These are phyloP conservation scores for Protomyces inouyei DNA, from an alignment of 1,139 yeast genomes.

Conservation along the genomic window DNA sequence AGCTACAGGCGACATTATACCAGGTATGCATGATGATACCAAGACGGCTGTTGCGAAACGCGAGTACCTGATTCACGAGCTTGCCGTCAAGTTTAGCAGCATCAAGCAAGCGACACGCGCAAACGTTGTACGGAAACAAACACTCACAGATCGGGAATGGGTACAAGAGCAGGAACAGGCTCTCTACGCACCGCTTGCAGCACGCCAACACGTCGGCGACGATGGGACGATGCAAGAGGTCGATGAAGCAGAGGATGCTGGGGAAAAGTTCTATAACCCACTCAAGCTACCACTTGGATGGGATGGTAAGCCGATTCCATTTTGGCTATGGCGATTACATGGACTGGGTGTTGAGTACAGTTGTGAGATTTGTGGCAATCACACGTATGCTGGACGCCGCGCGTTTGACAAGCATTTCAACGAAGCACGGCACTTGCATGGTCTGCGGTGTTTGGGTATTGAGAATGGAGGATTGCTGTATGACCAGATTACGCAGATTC, in stretches of 20 bases:
- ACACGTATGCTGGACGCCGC: conserved; percentile 65
- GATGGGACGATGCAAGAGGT: conserved; percentile 29
- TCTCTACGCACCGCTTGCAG: conserved; percentile 24
- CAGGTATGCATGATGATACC: not conserved
- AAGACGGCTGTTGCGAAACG: conserved; percentile 32
- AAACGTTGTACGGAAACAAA: conserved; percentile 61
- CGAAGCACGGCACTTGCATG: conserved; percentile 64
- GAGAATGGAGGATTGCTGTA: conserved; percentile 47
- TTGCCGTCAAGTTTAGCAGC: conserved; percentile 43
- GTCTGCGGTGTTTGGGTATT: conserved; percentile 71
- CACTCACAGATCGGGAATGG: conserved; percentile 70
- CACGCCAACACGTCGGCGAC: conserved; percentile 9
- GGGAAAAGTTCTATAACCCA: conserved; percentile 41
- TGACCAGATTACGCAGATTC: conserved; percentile 60
- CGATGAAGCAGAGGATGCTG: conserved; percentile 34
- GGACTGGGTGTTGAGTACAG: conserved; percentile 69
- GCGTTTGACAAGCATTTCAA: conserved; percentile 70
- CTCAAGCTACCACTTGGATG: conserved; percentile 72
- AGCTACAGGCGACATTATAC: not conserved
- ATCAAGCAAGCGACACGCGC: conserved; percentile 50
- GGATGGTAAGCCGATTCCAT: conserved; percentile 89
- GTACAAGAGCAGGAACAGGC: conserved; percentile 47
- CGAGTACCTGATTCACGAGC: conserved; percentile 42
- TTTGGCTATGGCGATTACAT: conserved; percentile 84
- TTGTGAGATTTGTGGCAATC: conserved; percentile 87